phyloP scores from a whole-genome alignment of 2,329 filamentous ascomycete genomes.

The Penicillium hesseltinei region DNA sequence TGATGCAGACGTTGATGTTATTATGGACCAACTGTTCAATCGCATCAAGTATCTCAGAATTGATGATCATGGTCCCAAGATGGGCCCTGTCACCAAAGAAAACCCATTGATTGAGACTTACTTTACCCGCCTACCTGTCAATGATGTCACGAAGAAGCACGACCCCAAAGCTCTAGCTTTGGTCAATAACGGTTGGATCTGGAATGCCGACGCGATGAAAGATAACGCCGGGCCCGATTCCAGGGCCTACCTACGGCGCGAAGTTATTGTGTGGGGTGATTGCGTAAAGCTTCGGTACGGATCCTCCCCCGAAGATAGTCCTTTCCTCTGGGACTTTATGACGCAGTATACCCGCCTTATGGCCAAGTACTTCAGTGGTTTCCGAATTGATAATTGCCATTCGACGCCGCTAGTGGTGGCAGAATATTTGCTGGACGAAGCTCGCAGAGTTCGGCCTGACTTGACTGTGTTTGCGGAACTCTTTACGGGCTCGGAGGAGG shows the following conservation, averaged over 20 bases:
- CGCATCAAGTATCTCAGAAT: conserved; percentile 91
- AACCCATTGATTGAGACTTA: conserved; percentile 90
- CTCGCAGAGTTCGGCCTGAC: conserved; percentile 81
- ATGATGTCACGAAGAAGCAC: conserved; percentile 74
- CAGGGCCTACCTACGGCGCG: conserved; percentile 87
- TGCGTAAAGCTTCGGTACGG: conserved; percentile 97
- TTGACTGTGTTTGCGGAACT: conserved; percentile 91
- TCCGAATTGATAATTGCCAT: conserved; percentile 97
- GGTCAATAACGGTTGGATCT: conserved; percentile 98
- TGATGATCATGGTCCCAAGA: conserved; percentile 86
- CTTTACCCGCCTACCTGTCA: conserved; percentile 83
- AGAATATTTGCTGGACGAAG: conserved; percentile 91
- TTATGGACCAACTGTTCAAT: conserved; percentile 88
- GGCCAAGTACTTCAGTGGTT: conserved; percentile 91
- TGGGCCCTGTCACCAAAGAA: conserved; percentile 71
- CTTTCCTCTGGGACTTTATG: conserved; percentile 96
- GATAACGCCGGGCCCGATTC: conserved; percentile 91
- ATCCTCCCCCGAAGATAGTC: conserved; percentile 73
- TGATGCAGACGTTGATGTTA: conserved; percentile 75
- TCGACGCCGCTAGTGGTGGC: conserved; percentile 94
- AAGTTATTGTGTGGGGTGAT: conserved; percentile 98
- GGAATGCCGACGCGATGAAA: conserved; percentile 90
- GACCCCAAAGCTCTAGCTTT: conserved; percentile 74
- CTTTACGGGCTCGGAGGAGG: conserved; percentile 92
- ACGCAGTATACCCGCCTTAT: conserved; percentile 85